phyloP scores from a whole-genome alignment of 805 yeast species.

The Spathaspora sp. region DNA sequence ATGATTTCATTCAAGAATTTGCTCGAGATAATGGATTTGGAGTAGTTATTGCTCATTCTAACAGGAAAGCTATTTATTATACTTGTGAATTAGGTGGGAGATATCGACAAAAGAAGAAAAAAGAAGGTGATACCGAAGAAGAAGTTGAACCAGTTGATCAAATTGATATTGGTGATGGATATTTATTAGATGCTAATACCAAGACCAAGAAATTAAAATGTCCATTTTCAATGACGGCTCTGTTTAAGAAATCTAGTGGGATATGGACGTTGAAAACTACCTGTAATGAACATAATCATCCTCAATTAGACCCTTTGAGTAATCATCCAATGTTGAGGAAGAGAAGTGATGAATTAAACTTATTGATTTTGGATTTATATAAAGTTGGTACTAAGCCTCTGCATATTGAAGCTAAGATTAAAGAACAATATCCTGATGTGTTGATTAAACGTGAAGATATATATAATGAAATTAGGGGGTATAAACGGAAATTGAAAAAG shows the following conservation, averaged over 20 bases:
- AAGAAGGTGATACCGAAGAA: slow-evolving; percentile 14
- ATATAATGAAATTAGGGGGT: slow-evolving; percentile 54
- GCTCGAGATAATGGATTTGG: slow-evolving; percentile 58
- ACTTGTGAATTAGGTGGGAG: slow-evolving; percentile 58
- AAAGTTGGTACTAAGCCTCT: slow-evolving; percentile 55
- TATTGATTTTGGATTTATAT: slow-evolving; percentile 48
- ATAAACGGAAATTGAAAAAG: slow-evolving; percentile 47
- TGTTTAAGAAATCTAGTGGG: slow-evolving; percentile 45
- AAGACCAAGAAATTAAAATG: slow-evolving; percentile 52
- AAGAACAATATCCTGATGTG: slow-evolving; percentile 50
- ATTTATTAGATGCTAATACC: slow-evolving; percentile 36
- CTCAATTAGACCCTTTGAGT: slow-evolving; percentile 51
- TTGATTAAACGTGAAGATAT: slow-evolving; percentile 56
- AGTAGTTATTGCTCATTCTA: slow-evolving; percentile 57
- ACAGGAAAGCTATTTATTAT: slow-evolving; percentile 55
- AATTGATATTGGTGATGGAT: slow-evolving; percentile 29
- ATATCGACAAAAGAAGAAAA: slow-evolving; percentile 47
- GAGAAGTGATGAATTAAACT: slow-evolving; percentile 49
- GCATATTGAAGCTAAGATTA: slow-evolving; percentile 49
- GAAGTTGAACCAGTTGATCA: slow-evolving; percentile 11
- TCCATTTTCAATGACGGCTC: slow-evolving; percentile 59
- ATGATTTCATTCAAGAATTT: slow-evolving; percentile 52
- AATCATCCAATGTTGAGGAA: slow-evolving; percentile 57
- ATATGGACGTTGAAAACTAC: slow-evolving; percentile 52
- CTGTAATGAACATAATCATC: slow-evolving; percentile 57